Base-by-base conservation (phyloP, 352 stramenopile genomes). In the Phytophthora pluvialis region DNA sequence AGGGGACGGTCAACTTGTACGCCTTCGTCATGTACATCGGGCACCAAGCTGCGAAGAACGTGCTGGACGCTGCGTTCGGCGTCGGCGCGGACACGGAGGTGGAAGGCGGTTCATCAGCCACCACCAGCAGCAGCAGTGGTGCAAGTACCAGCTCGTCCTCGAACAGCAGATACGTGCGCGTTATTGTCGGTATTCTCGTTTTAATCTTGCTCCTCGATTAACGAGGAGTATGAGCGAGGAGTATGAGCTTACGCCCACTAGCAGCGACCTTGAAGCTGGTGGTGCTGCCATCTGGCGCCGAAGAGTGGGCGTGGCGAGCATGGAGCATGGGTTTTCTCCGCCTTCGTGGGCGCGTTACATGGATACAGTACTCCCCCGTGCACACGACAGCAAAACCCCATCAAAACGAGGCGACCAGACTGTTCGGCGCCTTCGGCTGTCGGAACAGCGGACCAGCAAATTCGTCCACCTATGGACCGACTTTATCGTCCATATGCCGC, bases 11-110 rank as follows among this genome's bases (percentile, higher is more conserved):
- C 36, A 85, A 85, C 59, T 73, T 67, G 43, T 82, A 77, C 50
- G 76, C 50, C 6, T 82, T 85, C 40, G 60, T 81, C 8, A 85
- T 85, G 77, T 80, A 83, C 58, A 77, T 79, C n/a, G 70, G 76
- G 0, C 60, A 70, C 32, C 75, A 83, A 48, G 69, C 72, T 9
- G 66, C 70, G 12, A 64, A 71, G 39, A 78, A 81, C 9, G 70
- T 81, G n/a, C 62, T 78, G 0, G 36, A 68, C 16, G 7, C 51
- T 5, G 60, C 73, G n/a, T 81, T 81, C 29, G 39, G 58, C 21
- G n/a, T 70, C 45, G 56, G 35, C 31, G 10, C 49, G 5, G 54
- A 70, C 13, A 44, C 28, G 7, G 35, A 55, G 11, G 9, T 51
- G n/a, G 15, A 63, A n/a, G 11, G 16, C 9, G 33, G 18, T 1